These are phyloP conservation scores for Glaciozyma martinii DNA, from an alignment of 768 basidiomycete genomes.

Conservation along the genomic window DNA sequence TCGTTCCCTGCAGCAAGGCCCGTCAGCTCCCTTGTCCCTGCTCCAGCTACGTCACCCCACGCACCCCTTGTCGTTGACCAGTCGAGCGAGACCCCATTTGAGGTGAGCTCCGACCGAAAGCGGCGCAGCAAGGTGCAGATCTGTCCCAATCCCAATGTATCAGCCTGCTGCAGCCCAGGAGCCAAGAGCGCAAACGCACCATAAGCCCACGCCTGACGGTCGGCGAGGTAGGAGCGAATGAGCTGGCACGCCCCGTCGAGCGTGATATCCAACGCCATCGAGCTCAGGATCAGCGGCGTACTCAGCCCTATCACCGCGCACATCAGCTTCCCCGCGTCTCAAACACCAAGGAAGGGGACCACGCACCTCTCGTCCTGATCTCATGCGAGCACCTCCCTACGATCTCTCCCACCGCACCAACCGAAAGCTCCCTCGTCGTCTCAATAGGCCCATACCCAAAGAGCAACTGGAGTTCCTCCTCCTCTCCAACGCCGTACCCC, in stretches of 20 bases:
- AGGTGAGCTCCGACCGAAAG: slow-evolving; percentile 86
- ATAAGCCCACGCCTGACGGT: slow-evolving; percentile 21
- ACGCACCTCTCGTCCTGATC: slow-evolving; percentile 54
- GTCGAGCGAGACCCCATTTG: slow-evolving; percentile 80
- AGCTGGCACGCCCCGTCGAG: slow-evolving; percentile 64
- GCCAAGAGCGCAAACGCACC: slow-evolving; percentile 3
- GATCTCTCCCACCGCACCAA: slow-evolving; percentile 53
- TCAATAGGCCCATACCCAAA: slow-evolving; percentile 71
- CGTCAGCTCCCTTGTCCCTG: no score
- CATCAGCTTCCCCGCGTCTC: not conserved
- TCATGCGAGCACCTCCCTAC: slow-evolving; percentile 63
- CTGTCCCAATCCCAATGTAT: slow-evolving; percentile 36
- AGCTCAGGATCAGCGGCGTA: slow-evolving; percentile 85
- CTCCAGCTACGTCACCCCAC: no score
- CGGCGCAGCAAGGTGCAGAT: slow-evolving; percentile 71
- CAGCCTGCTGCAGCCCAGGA: not conserved
- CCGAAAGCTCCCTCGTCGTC: slow-evolving; percentile 63
- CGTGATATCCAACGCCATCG: slow-evolving; percentile 74
- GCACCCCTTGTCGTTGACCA: slow-evolving; percentile 43
- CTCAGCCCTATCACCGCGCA: slow-evolving; percentile 47
- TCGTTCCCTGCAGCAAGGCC: slow-evolving; percentile 41
- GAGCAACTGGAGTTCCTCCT: slow-evolving; percentile 13
- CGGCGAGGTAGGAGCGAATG: slow-evolving; percentile 61
- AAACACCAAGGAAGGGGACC: not conserved
- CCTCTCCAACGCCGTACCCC: slow-evolving; percentile 21